Evolutionary conservation across 495 filamentous ascomycete species (phyloP), one percentile per base, ranked within the genome.

Genomic region (Aspergillus affinis): DNA sequence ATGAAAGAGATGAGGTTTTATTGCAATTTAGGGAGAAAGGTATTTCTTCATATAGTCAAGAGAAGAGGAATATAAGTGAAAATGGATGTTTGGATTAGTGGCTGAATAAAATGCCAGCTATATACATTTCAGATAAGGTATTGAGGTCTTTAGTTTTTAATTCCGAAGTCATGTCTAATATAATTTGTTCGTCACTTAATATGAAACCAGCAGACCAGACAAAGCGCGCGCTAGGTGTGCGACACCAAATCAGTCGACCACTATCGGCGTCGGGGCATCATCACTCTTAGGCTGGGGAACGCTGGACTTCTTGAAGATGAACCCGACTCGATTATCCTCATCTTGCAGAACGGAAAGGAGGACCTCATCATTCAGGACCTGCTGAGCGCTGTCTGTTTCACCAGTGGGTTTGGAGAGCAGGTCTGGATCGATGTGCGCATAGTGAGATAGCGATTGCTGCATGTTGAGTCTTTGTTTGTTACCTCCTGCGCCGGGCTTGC

Each of bases 251-350:
- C 2, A 54, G n/a, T 21, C 32, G 19, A 50, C 5, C 17, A 53
- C 32, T 13, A 52, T 29, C 17, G 57, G 49, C 10, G 7, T 18
- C n/a, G 49, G 20, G 5, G 49, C 27, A 53, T 19, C 48, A 48
- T 4, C 29, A 44, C 48, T 52, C 54, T 65, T 67, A 17, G 71
- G 59, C 29, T 72, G 69, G 3, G 69, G 66, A 41, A 56, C 62
- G 50, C 62, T 73, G 3, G 74, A 78, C 68, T 90, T 92, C 54
- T 86, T 83, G 68, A 92, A 90, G 12, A 91, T 76, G 71, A 84
- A 92, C 7, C 81, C 79, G 50, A 92, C 72, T 26, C 80, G 70
- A 60, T 83, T 82, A 57, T 77, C 84, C 55, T 84, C 77, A 59
- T 89, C 87, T 51, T 76, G 81, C 20, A 92, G 68, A 32, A 89